These are phyloP conservation scores for Oryza meridionalis DNA, from an alignment of 176 grass and related monocot species.

Conservation along the genomic window DNA sequence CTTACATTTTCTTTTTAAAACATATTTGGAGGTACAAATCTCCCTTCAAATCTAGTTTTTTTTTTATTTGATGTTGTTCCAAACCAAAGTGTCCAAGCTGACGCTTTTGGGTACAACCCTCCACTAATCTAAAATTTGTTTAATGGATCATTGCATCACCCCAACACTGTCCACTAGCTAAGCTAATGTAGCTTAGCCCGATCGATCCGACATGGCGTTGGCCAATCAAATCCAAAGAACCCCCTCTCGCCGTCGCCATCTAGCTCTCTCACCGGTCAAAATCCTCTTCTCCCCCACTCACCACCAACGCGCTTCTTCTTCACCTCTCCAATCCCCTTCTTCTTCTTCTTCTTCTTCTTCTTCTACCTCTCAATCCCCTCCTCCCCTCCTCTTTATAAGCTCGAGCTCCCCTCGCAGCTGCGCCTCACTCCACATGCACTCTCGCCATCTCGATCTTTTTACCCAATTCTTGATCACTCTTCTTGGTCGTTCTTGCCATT, in stretches of 20 bases:
- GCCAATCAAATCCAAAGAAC: constrained; percentile 11
- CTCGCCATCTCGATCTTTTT: neutral
- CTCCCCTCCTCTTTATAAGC: neutral
- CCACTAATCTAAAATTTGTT: neutral
- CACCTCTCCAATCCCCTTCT: neutral
- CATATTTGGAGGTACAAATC: no score
- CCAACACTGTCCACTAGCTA: neutral
- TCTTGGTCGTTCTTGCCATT: neutral
- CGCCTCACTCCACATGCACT: neutral
- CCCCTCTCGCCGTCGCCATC: neutral
- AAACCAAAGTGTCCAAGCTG: neutral
- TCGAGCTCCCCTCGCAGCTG: neutral
- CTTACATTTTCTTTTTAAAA: no score
- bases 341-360: neutral
- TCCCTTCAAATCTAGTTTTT: no score
- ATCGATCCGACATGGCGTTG: neutral
- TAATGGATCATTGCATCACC: neutral
- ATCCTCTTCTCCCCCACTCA: neutral
- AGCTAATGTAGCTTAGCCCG: neutral
- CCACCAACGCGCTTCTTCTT: constrained; percentile 12
- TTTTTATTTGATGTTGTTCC: neutral
- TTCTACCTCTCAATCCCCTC: neutral
- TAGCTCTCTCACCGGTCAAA: constrained; percentile 6
- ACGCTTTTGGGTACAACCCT: neutral
- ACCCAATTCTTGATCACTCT: neutral